Percentiles rank a stretch among this genome's conserved stretches.
Evolutionary conservation across 208 protist genomes (phyloP).

Genomic region (Leptomonas seymouri): DNA sequence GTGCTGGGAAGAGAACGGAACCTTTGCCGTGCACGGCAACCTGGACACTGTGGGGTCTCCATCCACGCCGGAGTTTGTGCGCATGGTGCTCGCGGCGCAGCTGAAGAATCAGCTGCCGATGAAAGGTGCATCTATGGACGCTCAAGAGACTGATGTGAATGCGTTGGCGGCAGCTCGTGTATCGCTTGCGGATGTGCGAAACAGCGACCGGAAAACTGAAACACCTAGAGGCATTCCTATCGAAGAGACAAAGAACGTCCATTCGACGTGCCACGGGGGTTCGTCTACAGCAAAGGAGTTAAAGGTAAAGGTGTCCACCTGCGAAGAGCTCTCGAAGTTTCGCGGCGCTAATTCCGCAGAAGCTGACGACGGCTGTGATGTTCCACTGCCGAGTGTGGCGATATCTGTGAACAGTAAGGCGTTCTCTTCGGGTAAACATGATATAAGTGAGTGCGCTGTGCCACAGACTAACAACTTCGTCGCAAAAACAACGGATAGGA

Average conservation of each 20-base stretch:
- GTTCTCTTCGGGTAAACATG: too few species aligned
- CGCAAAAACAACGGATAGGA: not conserved
- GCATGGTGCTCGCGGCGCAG: slow-evolving; percentile 4
- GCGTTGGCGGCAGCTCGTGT: not conserved
- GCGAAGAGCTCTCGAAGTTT: not conserved
- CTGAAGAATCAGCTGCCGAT: not conserved
- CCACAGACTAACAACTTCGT: too few species aligned
- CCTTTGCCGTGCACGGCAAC: not conserved
- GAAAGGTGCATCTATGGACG: not conserved
- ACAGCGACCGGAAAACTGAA: not conserved
- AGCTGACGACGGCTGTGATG: not conserved
- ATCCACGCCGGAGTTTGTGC: slow-evolving; percentile 23
- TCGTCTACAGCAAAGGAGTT: not conserved
- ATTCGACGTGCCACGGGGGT: not conserved
- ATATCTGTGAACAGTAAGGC: too few species aligned
- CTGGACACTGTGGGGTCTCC: not conserved
- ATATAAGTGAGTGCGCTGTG: too few species aligned
- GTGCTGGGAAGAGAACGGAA: slow-evolving; percentile 23
- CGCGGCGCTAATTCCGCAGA: not conserved
- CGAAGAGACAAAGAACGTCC: not conserved
- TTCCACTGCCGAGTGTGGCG: too few species aligned
- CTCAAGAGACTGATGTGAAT: not conserved
- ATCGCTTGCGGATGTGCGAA: not conserved
- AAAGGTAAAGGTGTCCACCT: not conserved
- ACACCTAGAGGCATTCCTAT: too few species aligned